phyloP scores from a whole-genome alignment of 768 basidiomycete species.

The Arthromyces matolae region DNA sequence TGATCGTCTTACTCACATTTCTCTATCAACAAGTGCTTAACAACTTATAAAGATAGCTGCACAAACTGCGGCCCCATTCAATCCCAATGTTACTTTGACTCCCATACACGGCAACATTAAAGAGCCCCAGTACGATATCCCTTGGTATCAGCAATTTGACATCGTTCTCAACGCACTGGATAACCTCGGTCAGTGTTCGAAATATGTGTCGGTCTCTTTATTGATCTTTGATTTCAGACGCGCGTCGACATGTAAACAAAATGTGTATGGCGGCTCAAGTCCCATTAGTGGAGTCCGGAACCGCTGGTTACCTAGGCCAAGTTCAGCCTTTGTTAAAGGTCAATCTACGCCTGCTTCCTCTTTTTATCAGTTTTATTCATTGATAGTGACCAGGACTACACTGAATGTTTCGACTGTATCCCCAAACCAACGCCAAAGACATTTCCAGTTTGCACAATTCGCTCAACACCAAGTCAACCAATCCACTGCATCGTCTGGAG shows the following conservation, averaged over 20 bases:
- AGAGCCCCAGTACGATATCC: constrained; percentile 81
- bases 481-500: constrained; percentile 99
- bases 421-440: constrained; percentile 90
- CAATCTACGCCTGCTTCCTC: constrained; percentile 12
- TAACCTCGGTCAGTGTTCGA: constrained; percentile 83
- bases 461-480: constrained; percentile 93
- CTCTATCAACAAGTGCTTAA: not conserved
- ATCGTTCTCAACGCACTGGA: constrained; percentile 95
- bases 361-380: not conserved
- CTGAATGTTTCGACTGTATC: constrained; percentile 97
- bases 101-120: constrained; percentile 97
- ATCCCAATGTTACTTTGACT: constrained; percentile 80
- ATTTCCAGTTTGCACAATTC: constrained; percentile 96
- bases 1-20: no score
- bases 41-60: constrained; percentile 61
- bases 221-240: constrained; percentile 48
- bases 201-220: no score
- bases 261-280: constrained; percentile 94
- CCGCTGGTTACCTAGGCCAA: constrained; percentile 95
- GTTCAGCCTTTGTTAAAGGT: constrained; percentile 93
- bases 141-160: constrained; percentile 89
- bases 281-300: constrained; percentile 93
- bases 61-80: constrained; percentile 77
- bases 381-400: constrained; percentile 54
- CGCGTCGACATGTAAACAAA: constrained; percentile 91